These are phyloP conservation scores for Pestalotiopsis sp. DNA, from an alignment of 2,329 filamentous ascomycete genomes.

Conservation along the genomic window DNA sequence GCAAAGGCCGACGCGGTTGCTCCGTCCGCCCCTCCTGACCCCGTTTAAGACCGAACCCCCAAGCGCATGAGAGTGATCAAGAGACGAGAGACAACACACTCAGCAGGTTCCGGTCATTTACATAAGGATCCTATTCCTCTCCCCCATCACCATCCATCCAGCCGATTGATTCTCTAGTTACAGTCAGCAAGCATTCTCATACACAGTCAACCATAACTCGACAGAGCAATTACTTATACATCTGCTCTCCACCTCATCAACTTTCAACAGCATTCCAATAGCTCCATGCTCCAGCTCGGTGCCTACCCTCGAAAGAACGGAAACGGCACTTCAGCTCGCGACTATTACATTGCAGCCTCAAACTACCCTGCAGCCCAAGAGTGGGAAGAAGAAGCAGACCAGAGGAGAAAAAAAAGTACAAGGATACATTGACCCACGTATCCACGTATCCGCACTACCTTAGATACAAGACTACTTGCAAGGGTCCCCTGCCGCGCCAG, in stretches of 20 bases:
- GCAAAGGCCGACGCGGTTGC: conserved; percentile 10
- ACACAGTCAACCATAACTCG: neutral
- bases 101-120: conserved; percentile 15
- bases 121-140: conserved; percentile 12
- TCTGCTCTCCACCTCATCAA: neutral
- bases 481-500: neutral
- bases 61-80: neutral
- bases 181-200: neutral
- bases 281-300: neutral
- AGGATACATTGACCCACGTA: neutral
- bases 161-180: neutral
- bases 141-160: neutral
- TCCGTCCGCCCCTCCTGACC: conserved; percentile 9
- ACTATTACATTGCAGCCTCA: neutral
- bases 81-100: conserved; percentile 1
- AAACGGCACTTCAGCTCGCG: conserved; percentile 12
- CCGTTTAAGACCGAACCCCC: conserved; percentile 8
- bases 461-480: neutral
- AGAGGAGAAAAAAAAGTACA: neutral
- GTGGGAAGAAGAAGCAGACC: neutral
- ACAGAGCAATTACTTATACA: conserved; percentile 4
- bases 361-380: neutral
- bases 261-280: conserved; percentile 5
- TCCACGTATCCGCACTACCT: conserved; percentile 9
- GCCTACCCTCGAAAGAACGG: conserved; percentile 5